Evolutionary conservation across 345 rosid species (phyloP), one percentile per base, ranked within the genome.

Genomic region (Eutrema heterophyllum): DNA sequence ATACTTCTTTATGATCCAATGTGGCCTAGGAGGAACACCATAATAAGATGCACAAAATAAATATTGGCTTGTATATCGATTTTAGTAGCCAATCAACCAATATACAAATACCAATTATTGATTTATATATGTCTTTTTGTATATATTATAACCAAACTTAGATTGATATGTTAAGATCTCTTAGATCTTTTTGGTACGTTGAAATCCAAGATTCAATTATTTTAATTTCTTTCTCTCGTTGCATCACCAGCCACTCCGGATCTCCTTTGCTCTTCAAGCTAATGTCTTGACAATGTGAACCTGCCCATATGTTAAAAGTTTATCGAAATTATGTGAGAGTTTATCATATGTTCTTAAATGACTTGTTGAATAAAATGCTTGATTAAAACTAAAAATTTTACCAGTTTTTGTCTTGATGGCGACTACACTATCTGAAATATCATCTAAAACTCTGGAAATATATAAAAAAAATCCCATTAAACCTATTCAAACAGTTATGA

Each of bases 281-380:
- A 9, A 85, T 2, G 62, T 85, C 87, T 74, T 64, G 67, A 74
- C 83, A 71, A 44, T 85, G 86, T 13, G 86, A 78, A 68, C 88
- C 88, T 83, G 67, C 15, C 18, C 38, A 24, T 21, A 21, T 21
- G 21, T 46, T 59, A 8, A 36, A 15, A 24, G 12, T 15, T 14
- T 7, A 46, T 48, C 2, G 9, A 32, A 51, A 40, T 58, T 52
- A 13, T 16, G 3, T 24, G 27, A 55, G 27, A 16, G 63, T 40
- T 61, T 21, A 54, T 7, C 63, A 21, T 21, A 9, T 63, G 8
- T 52, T 32, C 9, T 32, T 35, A 45, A 30, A 60, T 8, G 0
- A 27, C 5, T 59, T 50, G 36, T 33, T 38, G 33, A 29, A 57
- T 11, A 21, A 53, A 38, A 58, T 16, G 29, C 7, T 49, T 67